A percentile compares a stretch with the other conserved stretches of the same genome.
Evolutionary conservation across 129 eudicot species (phyloP).

Genomic region (Dittrichia graveolens): DNA sequence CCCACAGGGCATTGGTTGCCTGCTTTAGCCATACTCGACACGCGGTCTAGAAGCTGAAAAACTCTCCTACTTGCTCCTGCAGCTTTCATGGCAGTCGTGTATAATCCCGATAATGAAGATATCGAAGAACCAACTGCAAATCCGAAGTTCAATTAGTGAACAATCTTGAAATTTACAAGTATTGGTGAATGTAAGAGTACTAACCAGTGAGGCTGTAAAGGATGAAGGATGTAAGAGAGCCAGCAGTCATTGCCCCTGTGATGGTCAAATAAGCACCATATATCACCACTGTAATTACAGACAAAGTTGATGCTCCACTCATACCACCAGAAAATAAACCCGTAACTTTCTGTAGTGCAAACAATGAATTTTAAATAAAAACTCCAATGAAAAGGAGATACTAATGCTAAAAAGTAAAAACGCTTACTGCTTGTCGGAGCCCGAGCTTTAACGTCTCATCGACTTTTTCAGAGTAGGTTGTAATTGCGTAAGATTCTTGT

Average conservation of each 20-base stretch:
- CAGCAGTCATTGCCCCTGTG: conserved; percentile 47
- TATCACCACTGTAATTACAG: conserved; percentile 51
- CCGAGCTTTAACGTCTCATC: conserved; percentile 56
- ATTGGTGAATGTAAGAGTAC: too few species aligned
- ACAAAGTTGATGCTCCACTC: conserved; percentile 53
- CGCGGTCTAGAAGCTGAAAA: conserved; percentile 61
- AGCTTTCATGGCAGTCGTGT: conserved; percentile 58
- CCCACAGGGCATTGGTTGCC: conserved; percentile 55
- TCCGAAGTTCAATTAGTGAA: not conserved
- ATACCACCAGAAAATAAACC: conserved; percentile 56
- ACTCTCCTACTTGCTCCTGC: conserved; percentile 64
- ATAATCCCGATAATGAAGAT: conserved; percentile 51
- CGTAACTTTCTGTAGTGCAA: conserved; percentile 41
- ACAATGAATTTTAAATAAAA: not conserved
- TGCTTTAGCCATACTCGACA: conserved; percentile 45
- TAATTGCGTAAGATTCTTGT: conserved; percentile 48
- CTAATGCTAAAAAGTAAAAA: not conserved
- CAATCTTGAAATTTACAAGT: not conserved
- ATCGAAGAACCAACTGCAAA: conserved; percentile 53
- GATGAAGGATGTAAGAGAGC: conserved; percentile 54
- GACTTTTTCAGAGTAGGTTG: conserved; percentile 50
- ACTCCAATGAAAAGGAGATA: not conserved
- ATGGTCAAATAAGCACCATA: conserved; percentile 57
- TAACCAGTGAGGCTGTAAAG: conserved; percentile 53
- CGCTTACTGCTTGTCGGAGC: conserved; percentile 48